These are phyloP conservation scores for Blastocystis sp. DNA, from an alignment of 352 stramenopile genomes.

Conservation along the genomic window DNA sequence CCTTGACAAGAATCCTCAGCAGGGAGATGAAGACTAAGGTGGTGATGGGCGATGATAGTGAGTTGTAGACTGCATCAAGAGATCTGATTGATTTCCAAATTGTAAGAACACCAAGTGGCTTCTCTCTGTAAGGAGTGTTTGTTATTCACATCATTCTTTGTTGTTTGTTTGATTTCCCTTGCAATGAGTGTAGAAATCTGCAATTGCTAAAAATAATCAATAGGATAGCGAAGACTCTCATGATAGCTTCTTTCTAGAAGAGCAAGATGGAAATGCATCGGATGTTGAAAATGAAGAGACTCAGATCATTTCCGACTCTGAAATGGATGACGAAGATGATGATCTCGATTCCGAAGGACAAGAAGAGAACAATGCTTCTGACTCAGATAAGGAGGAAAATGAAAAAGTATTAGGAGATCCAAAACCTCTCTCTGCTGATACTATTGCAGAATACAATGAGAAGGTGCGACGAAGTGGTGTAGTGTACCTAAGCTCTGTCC, in stretches of 20 bases:
- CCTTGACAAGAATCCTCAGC: conserved; percentile 1
- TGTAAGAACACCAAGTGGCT: conserved; percentile 9
- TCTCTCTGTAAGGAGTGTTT: conserved; percentile 46
- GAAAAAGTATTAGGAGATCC: conserved; percentile 31
- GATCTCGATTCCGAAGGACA: not conserved
- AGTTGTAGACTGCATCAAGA: not conserved
- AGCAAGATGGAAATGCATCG: not conserved
- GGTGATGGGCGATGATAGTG: not conserved
- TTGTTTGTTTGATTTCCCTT: not conserved
- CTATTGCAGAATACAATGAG: conserved; percentile 22
- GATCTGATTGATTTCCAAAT: conserved; percentile 37
- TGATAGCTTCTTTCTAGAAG: conserved; percentile 40
- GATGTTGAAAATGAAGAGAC: not conserved
- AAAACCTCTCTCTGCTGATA: conserved; percentile 17
- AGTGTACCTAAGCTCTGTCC: conserved; percentile 89
- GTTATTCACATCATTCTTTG: not conserved
- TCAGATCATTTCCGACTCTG: not conserved
- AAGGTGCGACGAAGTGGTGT: conserved; percentile 24
- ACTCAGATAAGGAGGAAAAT: not conserved
- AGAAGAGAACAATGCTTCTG: not conserved
- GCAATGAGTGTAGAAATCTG: not conserved
- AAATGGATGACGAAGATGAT: not conserved
- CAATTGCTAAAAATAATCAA: not conserved
- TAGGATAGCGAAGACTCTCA: conserved; percentile 40
- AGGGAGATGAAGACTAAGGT: conserved; percentile 21